phyloP scores from a whole-genome alignment of 495 filamentous ascomycete species.

The Aspergillus funiculosus region DNA sequence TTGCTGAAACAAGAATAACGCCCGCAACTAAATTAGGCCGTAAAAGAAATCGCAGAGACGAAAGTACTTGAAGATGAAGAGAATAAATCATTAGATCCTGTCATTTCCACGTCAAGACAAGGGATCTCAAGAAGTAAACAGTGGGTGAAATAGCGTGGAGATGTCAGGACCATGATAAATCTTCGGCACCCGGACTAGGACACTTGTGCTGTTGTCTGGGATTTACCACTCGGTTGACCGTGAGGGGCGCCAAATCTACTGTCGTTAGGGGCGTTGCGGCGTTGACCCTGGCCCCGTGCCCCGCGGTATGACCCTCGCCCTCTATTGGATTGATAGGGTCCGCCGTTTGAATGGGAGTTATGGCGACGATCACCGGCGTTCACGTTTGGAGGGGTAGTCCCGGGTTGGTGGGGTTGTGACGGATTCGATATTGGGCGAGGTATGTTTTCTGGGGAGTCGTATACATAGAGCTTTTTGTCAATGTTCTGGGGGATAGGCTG shows the following conservation, averaged over 20 bases:
- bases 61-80: constrained; percentile 2
- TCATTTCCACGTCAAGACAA: not conserved
- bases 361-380: constrained; percentile 36
- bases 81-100: not conserved
- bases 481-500: constrained; percentile 89
- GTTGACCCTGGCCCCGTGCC: constrained; percentile 42
- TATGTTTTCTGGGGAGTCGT: constrained; percentile 91
- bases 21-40: not conserved
- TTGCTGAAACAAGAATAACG: constrained; percentile 1
- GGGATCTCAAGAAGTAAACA: too few relatives aligned
- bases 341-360: constrained; percentile 32
- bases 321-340: constrained; percentile 33
- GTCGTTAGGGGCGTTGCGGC: constrained; percentile 35
- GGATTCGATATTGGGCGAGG: constrained; percentile 65
- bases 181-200: constrained; percentile 11
- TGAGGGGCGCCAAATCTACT: constrained; percentile 24
- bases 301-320: constrained; percentile 41
- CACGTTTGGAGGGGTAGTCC: constrained; percentile 19
- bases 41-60: constrained; percentile 5
- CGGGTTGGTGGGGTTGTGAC: constrained; percentile 25
- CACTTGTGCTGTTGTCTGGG: constrained; percentile 32
- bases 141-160: not conserved
- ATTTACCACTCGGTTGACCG: constrained; percentile 27
- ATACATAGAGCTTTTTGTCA: constrained; percentile 97
- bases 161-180: not conserved